These are phyloP conservation scores for Aspergillus novofumigatus DNA, from an alignment of 2,329 filamentous ascomycete genomes.

Conservation along the genomic window DNA sequence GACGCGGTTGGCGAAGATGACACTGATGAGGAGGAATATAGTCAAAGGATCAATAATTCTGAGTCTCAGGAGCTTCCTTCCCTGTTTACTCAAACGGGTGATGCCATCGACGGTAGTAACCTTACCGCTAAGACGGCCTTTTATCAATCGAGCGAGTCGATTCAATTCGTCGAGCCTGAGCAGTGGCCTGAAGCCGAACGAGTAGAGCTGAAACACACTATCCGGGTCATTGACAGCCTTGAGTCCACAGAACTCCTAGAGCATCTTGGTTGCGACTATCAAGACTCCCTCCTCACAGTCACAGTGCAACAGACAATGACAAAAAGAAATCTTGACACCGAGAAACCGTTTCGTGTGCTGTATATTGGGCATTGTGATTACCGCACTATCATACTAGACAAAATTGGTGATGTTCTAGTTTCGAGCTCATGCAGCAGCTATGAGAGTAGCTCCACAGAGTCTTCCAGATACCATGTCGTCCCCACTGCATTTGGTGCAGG, in stretches of 20 bases:
- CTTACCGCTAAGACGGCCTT: slow-evolving; percentile 33
- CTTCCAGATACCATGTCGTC: slow-evolving; percentile 46
- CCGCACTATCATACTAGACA: slow-evolving; percentile 42
- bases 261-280: slow-evolving; percentile 22
- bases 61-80: slow-evolving; percentile 29
- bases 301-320: slow-evolving; percentile 44
- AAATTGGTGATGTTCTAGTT: slow-evolving; percentile 46
- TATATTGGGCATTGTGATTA: slow-evolving; percentile 39
- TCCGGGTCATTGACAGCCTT: slow-evolving; percentile 32
- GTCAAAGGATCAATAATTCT: slow-evolving; percentile 23
- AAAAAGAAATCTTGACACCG: slow-evolving; percentile 34
- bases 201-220: slow-evolving; percentile 41
- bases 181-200: slow-evolving; percentile 36
- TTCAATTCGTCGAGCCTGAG: slow-evolving; percentile 42
- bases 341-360: slow-evolving; percentile 43
- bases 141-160: slow-evolving; percentile 32
- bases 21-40: slow-evolving; percentile 23
- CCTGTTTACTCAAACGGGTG: slow-evolving; percentile 23
- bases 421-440: slow-evolving; percentile 34
- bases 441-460: slow-evolving; percentile 34
- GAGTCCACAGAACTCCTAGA: slow-evolving; percentile 27
- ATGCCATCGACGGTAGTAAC: slow-evolving; percentile 33
- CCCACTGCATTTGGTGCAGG: slow-evolving; percentile 46
- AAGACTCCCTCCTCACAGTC: slow-evolving; percentile 33
- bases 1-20: slow-evolving; percentile 30